phyloP scores from a whole-genome alignment of 2,329 filamentous ascomycete species.

The Nemania sp. region DNA sequence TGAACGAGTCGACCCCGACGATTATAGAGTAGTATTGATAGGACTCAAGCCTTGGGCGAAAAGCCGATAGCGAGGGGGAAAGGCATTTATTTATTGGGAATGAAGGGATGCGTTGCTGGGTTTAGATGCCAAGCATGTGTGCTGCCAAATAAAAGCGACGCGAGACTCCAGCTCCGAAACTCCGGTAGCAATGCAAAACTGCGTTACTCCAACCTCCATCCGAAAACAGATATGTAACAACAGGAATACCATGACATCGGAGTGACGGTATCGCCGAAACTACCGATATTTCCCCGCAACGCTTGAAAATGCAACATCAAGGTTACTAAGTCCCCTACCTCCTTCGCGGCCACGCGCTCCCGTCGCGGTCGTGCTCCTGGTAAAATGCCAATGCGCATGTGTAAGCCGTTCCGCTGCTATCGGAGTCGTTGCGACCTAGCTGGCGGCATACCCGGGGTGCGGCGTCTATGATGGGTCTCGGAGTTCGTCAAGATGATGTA shows the following conservation, averaged over 20 bases:
- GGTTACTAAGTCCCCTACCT: neutral
- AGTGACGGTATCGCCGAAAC: neutral
- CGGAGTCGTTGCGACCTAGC: neutral
- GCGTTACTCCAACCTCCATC: neutral
- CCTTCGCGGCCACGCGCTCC: neutral
- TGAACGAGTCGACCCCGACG: too few relatives aligned
- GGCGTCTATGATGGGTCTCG: neutral
- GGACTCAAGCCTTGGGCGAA: too few relatives aligned
- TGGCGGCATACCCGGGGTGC: neutral
- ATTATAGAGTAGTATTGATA: too few relatives aligned
- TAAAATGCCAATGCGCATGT: neutral
- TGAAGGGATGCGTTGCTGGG: too few relatives aligned
- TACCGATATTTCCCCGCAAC: neutral
- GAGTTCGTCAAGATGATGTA: slow-evolving; percentile 6
- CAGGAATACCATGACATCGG: neutral
- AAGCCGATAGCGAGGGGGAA: too few relatives aligned
- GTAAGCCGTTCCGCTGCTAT: neutral
- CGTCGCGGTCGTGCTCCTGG: neutral
- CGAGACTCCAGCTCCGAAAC: neutral
- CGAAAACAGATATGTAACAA: neutral
- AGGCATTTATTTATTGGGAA: too few relatives aligned
- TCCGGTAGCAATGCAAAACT: neutral
- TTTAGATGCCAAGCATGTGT: too few relatives aligned
- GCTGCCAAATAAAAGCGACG: neutral
- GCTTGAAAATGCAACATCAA: neutral